A percentile compares a stretch with the other conserved stretches of the same genome.
phyloP scores from a whole-genome alignment of 75 land plant genomes.

The Chamaecyparis obtusa region DNA sequence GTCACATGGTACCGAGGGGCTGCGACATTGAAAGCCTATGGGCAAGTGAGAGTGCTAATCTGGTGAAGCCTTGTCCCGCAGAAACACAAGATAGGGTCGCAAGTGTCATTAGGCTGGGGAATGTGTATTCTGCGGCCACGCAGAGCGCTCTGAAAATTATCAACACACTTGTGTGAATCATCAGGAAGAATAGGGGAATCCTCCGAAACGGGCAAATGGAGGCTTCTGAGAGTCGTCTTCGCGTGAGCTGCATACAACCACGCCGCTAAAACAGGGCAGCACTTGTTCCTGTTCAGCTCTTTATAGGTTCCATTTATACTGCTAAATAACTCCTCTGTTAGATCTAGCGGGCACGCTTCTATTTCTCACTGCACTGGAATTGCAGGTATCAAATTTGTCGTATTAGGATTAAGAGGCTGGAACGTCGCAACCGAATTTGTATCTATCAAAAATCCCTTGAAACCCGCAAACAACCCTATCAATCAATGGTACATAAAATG shows the following conservation, averaged over 20 bases:
- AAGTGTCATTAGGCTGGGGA: constrained; percentile 38
- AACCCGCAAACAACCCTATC: neutral
- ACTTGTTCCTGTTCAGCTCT: constrained; percentile 29
- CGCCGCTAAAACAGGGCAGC: constrained; percentile 80
- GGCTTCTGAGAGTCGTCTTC: constrained; percentile 18
- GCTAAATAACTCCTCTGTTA: constrained; percentile 39
- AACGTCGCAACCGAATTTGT: neutral
- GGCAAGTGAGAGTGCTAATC: constrained; percentile 32
- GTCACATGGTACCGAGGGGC: constrained; percentile 9
- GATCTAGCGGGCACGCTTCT: constrained; percentile 37
- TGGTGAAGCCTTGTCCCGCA: constrained; percentile 63
- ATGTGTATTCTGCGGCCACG: constrained; percentile 34
- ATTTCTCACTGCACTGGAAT: constrained; percentile 54
- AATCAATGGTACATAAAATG: neutral
- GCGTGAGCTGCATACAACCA: constrained; percentile 68
- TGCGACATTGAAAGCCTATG: constrained; percentile 27
- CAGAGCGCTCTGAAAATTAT: constrained; percentile 33
- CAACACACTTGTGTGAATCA: constrained; percentile 63
- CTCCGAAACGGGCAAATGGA: neutral
- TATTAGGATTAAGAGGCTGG: neutral
- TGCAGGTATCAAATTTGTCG: constrained; percentile 27
- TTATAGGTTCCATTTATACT: constrained; percentile 27
- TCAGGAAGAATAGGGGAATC: constrained; percentile 53
- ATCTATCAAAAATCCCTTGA: no score
- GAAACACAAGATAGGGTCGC: constrained; percentile 59